Evolutionary conservation across 441 rosid species (phyloP).

Genomic region (Adansonia grandidieri): DNA sequence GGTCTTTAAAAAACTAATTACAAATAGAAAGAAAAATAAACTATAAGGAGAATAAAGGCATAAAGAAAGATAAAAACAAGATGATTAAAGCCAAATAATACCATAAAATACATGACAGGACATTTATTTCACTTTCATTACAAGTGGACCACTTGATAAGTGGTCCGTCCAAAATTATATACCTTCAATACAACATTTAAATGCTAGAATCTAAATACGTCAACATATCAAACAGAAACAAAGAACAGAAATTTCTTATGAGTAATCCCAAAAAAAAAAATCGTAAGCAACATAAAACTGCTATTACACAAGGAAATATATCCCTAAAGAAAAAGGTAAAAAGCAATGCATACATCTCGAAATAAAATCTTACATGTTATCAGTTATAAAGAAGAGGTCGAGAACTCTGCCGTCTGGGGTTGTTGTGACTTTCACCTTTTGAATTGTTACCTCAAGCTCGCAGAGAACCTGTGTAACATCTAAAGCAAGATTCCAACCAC

Average conservation of each 20-base stretch:
- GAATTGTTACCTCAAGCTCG: constrained; percentile 87
- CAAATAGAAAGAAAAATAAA: background rate
- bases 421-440: constrained; percentile 78
- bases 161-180: constrained; percentile 19
- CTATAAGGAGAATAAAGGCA: background rate
- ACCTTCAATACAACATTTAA: background rate
- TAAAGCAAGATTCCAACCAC: constrained; percentile 31
- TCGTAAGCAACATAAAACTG: background rate
- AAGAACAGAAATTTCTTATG: background rate
- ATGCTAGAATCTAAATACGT: background rate
- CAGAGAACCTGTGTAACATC: constrained; percentile 77
- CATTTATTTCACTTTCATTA: constrained; percentile 15
- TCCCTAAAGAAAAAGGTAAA: background rate
- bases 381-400: constrained; percentile 84
- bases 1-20: background rate
- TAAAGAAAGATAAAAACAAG: background rate
- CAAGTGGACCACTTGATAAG: constrained; percentile 10
- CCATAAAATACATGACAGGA: background rate
- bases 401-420: constrained; percentile 82
- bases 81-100: constrained; percentile 1
- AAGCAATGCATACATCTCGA: background rate
- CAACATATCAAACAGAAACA: background rate
- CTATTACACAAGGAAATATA: background rate
- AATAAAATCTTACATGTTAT: constrained; percentile 60
- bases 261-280: background rate